Percentiles rank a stretch among this genome's conserved stretches.
Evolutionary conservation across 306 rosid genomes (phyloP).

Genomic region (Cajanus cajan): DNA sequence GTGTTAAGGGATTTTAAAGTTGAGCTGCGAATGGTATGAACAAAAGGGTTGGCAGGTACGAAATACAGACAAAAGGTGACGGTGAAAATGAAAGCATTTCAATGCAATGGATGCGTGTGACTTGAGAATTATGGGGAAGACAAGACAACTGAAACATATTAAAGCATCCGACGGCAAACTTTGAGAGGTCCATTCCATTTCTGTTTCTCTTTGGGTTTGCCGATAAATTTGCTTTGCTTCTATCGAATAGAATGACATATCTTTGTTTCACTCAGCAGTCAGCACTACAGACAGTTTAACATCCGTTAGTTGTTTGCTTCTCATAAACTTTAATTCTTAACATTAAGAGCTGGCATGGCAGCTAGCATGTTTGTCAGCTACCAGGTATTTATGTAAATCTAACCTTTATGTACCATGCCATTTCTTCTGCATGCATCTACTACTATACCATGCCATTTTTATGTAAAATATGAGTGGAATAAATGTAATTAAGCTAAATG

Average conservation of each 20-base stretch:
- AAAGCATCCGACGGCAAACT: constrained; percentile 45
- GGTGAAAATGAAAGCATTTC: constrained; percentile 33
- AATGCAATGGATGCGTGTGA: constrained; percentile 8
- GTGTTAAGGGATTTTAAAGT: constrained; percentile 29
- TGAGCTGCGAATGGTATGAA: constrained; percentile 32
- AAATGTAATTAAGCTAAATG: no score
- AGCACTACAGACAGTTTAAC: constrained; percentile 21
- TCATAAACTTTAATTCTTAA: not conserved
- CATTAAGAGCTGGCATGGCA: constrained; percentile 26
- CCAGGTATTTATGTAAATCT: not conserved
- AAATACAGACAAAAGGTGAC: constrained; percentile 37
- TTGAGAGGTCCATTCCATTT: constrained; percentile 16
- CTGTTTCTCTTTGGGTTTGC: constrained; percentile 43
- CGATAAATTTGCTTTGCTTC: constrained; percentile 43
- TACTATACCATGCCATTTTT: no score
- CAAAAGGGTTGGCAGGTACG: not conserved
- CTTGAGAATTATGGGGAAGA: not conserved
- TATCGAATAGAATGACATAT: constrained; percentile 25
- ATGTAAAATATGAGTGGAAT: no score
- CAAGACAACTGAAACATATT: constrained; percentile 12
- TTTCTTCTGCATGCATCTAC: not conserved
- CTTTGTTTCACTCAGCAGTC: constrained; percentile 38
- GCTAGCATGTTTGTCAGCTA: not conserved
- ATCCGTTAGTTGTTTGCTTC: not conserved
- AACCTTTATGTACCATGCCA: not conserved